Evolutionary conservation across 192 early-diverging fungal species (phyloP).

Genomic region (Backusella westeae): DNA sequence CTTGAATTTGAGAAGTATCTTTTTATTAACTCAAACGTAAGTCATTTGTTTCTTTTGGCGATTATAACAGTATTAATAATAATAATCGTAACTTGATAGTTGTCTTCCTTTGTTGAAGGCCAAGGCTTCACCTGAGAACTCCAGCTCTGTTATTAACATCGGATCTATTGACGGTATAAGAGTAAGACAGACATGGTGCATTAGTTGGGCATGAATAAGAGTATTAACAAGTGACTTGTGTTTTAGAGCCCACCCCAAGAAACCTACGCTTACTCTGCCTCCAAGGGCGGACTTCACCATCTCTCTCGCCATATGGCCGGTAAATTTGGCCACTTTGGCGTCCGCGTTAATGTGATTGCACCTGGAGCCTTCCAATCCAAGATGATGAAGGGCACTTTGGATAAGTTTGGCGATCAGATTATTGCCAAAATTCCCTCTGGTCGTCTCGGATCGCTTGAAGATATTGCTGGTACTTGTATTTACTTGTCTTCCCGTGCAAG

Average conservation of each 20-base stretch:
- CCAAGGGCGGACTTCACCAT: conserved; percentile 80
- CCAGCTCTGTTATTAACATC: conserved; percentile 90
- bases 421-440: conserved; percentile 59
- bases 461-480: conserved; percentile 84
- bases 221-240: not conserved
- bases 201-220: not conserved
- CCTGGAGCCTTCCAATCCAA: conserved; percentile 74
- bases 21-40: conserved; percentile 74
- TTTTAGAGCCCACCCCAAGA: conserved; percentile 34
- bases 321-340: conserved; percentile 52
- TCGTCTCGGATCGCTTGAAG: conserved; percentile 78
- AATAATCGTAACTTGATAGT: not conserved
- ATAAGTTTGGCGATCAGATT: conserved; percentile 49
- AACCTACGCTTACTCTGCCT: conserved; percentile 74
- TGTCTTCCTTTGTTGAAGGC: conserved; percentile 68
- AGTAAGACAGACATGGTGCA: not conserved
- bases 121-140: conserved; percentile 48
- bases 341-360: conserved; percentile 68
- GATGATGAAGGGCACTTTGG: conserved; percentile 73
- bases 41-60: not conserved
- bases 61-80: no score
- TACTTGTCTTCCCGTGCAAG: conserved; percentile 74
- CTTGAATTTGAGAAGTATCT: conserved; percentile 81
- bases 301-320: conserved; percentile 65
- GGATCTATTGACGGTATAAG: conserved; percentile 67